Evolutionary conservation across 2,329 filamentous ascomycete species (phyloP).

Genomic region (Trichothecium sympodiale): DNA sequence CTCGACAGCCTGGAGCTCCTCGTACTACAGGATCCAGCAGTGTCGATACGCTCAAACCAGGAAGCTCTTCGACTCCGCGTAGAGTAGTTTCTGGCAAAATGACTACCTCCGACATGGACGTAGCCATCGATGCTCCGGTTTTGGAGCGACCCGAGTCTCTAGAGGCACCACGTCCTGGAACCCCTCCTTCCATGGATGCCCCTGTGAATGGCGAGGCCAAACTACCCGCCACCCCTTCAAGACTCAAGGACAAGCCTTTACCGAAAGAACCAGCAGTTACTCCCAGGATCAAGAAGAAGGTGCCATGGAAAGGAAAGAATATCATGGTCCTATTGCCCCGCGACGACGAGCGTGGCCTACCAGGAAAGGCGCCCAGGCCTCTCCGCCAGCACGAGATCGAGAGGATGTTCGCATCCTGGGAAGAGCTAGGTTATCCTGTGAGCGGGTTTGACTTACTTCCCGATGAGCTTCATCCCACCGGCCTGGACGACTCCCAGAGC

Average conservation of each 20-base stretch:
- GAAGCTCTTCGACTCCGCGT: slow-evolving; percentile 13
- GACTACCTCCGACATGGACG: slow-evolving; percentile 18
- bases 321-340: slow-evolving; percentile 60
- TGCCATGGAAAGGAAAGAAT: slow-evolving; percentile 65
- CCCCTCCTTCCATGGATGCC: slow-evolving; percentile 12
- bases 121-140: slow-evolving; percentile 5
- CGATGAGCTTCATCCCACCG: slow-evolving; percentile 25
- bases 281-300: slow-evolving; percentile 56
- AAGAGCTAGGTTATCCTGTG: slow-evolving; percentile 58
- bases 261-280: slow-evolving; percentile 31
- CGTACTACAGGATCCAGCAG: slow-evolving; percentile 29
- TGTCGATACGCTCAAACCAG: slow-evolving; percentile 41
- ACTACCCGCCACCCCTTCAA: slow-evolving; percentile 23
- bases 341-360: slow-evolving; percentile 53
- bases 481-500: slow-evolving; percentile 46
- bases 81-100: slow-evolving; percentile 16
- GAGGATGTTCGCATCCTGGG: slow-evolving; percentile 54
- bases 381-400: slow-evolving; percentile 44
- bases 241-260: slow-evolving; percentile 21
- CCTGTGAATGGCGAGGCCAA: slow-evolving; percentile 15
- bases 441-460: slow-evolving; percentile 55
- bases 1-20: slow-evolving; percentile 8
- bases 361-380: slow-evolving; percentile 41
- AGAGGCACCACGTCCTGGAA: slow-evolving; percentile 10
- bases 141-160: background rate